A percentile compares a stretch with the other conserved stretches of the same genome.
Conservation (phyloP, 2,329 filamentous ascomycete genomes). For the Aspergillus ochraceus region DNA sequence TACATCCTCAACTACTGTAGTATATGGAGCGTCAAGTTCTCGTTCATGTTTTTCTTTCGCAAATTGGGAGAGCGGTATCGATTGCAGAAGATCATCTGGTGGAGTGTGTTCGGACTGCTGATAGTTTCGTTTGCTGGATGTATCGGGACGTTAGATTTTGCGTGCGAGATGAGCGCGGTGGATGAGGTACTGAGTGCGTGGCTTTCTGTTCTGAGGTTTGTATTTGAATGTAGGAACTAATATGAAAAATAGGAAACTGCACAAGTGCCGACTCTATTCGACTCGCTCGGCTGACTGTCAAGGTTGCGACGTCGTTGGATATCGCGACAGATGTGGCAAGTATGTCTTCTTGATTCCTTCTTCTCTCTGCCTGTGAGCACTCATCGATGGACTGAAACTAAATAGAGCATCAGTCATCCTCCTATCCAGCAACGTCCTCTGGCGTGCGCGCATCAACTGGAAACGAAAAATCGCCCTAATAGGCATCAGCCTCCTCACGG, state of each 20-base stretch:
- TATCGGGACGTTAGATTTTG: slow-evolving; percentile 1
- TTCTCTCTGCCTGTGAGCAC: background rate
- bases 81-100: slow-evolving; percentile 5
- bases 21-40: slow-evolving; percentile 6
- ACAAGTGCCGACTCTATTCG: background rate
- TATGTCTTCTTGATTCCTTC: background rate
- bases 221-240: background rate
- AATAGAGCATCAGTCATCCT: background rate
- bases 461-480: slow-evolving; percentile 3
- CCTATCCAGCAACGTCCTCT: slow-evolving; percentile 4
- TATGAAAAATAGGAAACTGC: background rate
- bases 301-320: slow-evolving; percentile 1
- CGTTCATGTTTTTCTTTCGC: slow-evolving; percentile 8
- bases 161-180: background rate
- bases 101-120: background rate
- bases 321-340: slow-evolving; percentile 7
- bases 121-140: background rate
- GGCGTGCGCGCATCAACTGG: slow-evolving; percentile 1
- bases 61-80: slow-evolving; percentile 4
- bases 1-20: background rate
- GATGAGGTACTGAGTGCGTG: background rate
- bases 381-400: background rate
- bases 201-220: background rate
- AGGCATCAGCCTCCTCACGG: slow-evolving; percentile 6
- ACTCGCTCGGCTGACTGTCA: background rate